phyloP scores from a whole-genome alignment of 169 alveolate genomes.

The Ichthyophthirius multifiliis region DNA sequence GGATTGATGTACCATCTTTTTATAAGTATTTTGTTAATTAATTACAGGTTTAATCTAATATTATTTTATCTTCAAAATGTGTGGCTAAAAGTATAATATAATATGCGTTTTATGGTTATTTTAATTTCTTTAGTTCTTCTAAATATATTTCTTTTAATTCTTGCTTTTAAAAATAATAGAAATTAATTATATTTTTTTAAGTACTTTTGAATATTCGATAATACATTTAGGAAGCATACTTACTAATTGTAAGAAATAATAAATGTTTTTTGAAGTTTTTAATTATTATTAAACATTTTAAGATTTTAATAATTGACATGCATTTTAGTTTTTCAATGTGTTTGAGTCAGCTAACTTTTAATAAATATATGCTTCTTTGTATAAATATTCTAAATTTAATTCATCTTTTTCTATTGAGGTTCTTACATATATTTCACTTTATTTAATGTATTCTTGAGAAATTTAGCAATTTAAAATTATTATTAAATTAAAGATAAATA shows the following conservation, averaged over 20 bases:
- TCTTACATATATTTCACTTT: neutral
- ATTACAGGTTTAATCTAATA: neutral
- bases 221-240: neutral
- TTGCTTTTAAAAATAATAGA: neutral
- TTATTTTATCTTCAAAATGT: neutral
- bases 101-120: neutral
- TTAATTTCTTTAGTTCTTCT: neutral
- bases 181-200: neutral
- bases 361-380: conserved; percentile 9
- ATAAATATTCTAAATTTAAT: neutral
- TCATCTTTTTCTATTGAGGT: neutral
- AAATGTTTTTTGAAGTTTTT: neutral
- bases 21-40: neutral
- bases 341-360: neutral
- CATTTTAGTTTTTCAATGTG: neutral
- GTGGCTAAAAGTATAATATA: neutral
- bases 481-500: too few relatives aligned
- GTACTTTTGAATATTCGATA: neutral
- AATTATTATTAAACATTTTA: neutral
- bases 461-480: too few relatives aligned
- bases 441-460: neutral
- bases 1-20: neutral
- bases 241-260: neutral
- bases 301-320: neutral
- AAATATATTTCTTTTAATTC: neutral